These are phyloP conservation scores for Pythium diclinum DNA, from an alignment of 352 stramenopile species.

Conservation along the genomic window DNA sequence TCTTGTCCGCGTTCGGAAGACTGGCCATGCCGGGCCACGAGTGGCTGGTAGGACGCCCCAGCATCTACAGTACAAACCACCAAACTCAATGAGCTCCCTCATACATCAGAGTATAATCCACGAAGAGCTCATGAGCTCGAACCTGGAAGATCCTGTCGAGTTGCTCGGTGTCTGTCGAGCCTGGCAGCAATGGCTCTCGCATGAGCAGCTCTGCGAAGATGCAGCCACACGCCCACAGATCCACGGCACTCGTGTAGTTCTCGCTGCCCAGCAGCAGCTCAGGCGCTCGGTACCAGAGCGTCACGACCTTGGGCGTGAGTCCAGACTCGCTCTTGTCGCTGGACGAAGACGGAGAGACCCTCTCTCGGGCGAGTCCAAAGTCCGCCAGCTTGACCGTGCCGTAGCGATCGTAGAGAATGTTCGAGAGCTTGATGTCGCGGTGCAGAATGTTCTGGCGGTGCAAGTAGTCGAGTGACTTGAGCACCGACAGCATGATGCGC, in stretches of 20 bases:
- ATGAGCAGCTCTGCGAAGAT: slow-evolving; percentile 63
- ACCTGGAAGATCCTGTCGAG: slow-evolving; percentile 70
- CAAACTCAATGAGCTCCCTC: not conserved
- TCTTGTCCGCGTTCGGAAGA: slow-evolving; percentile 39
- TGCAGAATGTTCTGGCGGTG: slow-evolving; percentile 86
- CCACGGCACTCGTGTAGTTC: slow-evolving; percentile 88
- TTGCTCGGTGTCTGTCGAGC: slow-evolving; percentile 64
- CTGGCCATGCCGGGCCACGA: slow-evolving; percentile 54
- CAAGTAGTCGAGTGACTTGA: slow-evolving; percentile 69
- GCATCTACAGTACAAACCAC: slow-evolving; percentile 21
- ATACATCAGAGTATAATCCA: too few species aligned
- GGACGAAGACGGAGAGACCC: slow-evolving; percentile 52
- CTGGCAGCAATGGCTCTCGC: slow-evolving; percentile 54
- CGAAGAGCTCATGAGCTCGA: not conserved
- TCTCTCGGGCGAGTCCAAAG: slow-evolving; percentile 56
- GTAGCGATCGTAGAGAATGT: slow-evolving; percentile 91
- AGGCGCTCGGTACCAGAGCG: slow-evolving; percentile 92
- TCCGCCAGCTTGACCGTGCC: slow-evolving; percentile 63
- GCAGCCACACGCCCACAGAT: slow-evolving; percentile 86
- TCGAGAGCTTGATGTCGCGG: slow-evolving; percentile 94
- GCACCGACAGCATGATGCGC: slow-evolving; percentile 88
- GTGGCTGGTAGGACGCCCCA: slow-evolving; percentile 59
- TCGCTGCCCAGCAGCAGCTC: slow-evolving; percentile 89
- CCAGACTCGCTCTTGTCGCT: slow-evolving; percentile 59
- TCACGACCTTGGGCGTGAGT: slow-evolving; percentile 89